Conservation (phyloP, 106 monocot species). For the Dendrobium nobile region DNA sequence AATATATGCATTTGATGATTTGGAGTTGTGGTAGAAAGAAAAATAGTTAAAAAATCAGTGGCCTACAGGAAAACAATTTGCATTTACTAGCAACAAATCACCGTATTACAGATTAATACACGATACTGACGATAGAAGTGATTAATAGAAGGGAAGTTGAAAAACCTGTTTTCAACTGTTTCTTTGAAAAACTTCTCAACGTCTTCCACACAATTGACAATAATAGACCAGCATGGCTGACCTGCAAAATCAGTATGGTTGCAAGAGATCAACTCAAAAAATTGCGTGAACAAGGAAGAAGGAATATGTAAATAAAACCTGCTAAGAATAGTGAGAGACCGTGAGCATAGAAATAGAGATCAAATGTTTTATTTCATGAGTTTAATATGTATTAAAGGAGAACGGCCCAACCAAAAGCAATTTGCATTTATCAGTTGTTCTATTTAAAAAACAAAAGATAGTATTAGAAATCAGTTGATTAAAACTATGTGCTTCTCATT, state of each 20-base stretch:
- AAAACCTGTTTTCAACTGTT: slow-evolving; percentile 83
- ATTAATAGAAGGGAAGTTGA: background rate
- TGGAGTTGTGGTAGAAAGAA: background rate
- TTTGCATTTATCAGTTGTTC: background rate
- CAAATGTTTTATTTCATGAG: background rate
- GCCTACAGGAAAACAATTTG: background rate
- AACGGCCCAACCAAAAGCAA: background rate
- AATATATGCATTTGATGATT: no score
- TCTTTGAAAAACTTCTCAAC: slow-evolving; percentile 89
- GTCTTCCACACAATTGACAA: slow-evolving; percentile 70
- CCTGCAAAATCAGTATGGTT: slow-evolving; percentile 27
- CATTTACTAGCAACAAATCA: background rate
- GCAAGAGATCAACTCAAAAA: background rate
- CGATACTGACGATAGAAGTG: background rate
- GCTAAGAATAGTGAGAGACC: background rate
- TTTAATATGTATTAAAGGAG: background rate
- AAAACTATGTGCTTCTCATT: background rate
- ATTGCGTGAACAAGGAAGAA: background rate
- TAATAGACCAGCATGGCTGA: slow-evolving; percentile 84
- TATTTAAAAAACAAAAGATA: background rate
- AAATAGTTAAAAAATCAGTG: background rate
- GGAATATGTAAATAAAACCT: background rate
- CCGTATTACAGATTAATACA: background rate
- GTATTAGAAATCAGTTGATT: background rate
- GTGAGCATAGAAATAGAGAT: background rate